Conservation (phyloP, 805 yeast species). For the Wickerhamiella australiensis region DNA sequence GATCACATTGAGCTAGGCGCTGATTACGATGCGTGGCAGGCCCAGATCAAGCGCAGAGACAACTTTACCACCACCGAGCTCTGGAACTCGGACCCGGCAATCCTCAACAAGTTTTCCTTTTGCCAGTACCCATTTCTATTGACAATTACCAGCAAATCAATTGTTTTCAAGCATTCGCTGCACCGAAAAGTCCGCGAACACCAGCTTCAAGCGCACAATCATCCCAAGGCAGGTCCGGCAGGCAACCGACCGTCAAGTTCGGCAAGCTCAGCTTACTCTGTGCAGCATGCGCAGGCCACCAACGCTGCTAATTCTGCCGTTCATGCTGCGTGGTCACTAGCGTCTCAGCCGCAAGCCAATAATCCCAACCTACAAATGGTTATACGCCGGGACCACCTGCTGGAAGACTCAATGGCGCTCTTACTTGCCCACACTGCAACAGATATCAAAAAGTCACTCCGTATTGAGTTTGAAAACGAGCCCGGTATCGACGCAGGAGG, state of each 20-base stretch:
- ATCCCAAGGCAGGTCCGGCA: not conserved
- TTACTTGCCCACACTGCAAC: slow-evolving; percentile 38
- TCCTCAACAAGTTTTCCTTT: slow-evolving; percentile 36
- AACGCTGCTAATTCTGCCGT: slow-evolving; percentile 9
- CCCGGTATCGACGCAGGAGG: slow-evolving; percentile 97
- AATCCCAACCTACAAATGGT: slow-evolving; percentile 30
- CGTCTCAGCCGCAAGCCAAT: not conserved
- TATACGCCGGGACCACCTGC: slow-evolving; percentile 54
- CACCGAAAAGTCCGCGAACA: slow-evolving; percentile 32
- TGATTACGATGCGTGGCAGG: slow-evolving; percentile 80
- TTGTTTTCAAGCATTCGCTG: slow-evolving; percentile 50
- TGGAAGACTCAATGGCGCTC: slow-evolving; percentile 56
- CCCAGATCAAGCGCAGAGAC: slow-evolving; percentile 10
- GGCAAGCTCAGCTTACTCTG: not conserved
- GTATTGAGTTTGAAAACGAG: slow-evolving; percentile 72
- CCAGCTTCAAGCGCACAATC: slow-evolving; percentile 17
- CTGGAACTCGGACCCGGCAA: slow-evolving; percentile 7
- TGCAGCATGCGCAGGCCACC: slow-evolving; percentile 5
- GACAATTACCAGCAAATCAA: slow-evolving; percentile 70
- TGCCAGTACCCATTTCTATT: slow-evolving; percentile 78
- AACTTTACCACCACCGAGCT: not conserved
- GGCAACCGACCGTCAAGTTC: not conserved
- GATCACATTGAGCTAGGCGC: slow-evolving; percentile 65
- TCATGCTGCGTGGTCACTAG: slow-evolving; percentile 9
- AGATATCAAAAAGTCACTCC: slow-evolving; percentile 52